Conservation (phyloP, 2,329 filamentous ascomycete species). For the Phoma herbarum region DNA sequence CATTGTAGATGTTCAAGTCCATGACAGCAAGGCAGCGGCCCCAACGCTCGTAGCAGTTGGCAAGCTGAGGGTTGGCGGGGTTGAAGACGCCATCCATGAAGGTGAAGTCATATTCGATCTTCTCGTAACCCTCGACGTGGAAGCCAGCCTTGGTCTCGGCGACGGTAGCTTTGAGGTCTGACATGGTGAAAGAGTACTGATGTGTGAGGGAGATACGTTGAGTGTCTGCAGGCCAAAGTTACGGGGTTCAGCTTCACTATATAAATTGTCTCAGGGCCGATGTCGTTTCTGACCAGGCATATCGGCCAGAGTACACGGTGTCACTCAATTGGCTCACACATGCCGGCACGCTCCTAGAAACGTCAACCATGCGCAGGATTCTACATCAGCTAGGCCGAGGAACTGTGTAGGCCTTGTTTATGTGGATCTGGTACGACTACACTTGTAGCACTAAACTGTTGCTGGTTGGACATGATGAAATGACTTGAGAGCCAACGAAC, state of each 20-base stretch:
- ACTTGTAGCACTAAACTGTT: constrained; percentile 35
- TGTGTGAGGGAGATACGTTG: constrained; percentile 34
- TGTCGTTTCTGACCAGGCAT: constrained; percentile 25
- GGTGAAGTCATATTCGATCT: constrained; percentile 78
- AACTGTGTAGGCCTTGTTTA: constrained; percentile 33
- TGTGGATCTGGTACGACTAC: constrained; percentile 33
- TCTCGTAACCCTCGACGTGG: constrained; percentile 76
- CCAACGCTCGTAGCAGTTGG: constrained; percentile 72
- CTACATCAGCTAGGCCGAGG: constrained; percentile 31
- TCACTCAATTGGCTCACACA: constrained; percentile 35
- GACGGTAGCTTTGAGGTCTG: constrained; percentile 71
- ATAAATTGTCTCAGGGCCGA: constrained; percentile 26
- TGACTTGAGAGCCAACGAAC: constrained; percentile 32
- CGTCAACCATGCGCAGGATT: constrained; percentile 41
- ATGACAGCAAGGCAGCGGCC: constrained; percentile 72
- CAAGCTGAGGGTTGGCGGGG: constrained; percentile 66
- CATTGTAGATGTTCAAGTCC: constrained; percentile 74
- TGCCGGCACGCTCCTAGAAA: constrained; percentile 28
- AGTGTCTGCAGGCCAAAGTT: constrained; percentile 29
- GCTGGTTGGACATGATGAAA: constrained; percentile 46
- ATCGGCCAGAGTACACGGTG: constrained; percentile 29
- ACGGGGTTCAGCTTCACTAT: constrained; percentile 26
- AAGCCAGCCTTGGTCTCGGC: constrained; percentile 71
- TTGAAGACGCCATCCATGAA: constrained; percentile 76
- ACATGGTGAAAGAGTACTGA: constrained; percentile 61